Percentiles rank a stretch among this genome's conserved stretches.
Evolutionary conservation across 2,329 filamentous ascomycete species (phyloP).

Genomic region (Drechslerella coelobrocha): DNA sequence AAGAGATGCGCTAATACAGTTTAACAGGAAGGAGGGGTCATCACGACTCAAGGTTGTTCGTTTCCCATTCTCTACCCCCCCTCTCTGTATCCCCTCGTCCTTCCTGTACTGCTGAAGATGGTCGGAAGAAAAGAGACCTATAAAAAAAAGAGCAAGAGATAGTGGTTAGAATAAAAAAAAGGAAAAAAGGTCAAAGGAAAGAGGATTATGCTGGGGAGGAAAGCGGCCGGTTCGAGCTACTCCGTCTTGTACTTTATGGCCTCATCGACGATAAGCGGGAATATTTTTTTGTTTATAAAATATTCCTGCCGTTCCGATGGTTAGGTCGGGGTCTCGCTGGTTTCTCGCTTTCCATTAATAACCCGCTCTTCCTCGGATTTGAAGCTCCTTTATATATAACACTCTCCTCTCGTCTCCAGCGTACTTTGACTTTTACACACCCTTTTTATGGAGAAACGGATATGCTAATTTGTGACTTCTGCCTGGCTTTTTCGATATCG

Average conservation of each 20-base stretch:
- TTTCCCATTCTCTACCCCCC: conserved; percentile 69
- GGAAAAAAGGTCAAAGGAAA: conserved; percentile 23
- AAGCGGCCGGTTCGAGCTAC: conserved; percentile 5
- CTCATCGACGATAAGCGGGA: conserved; percentile 39
- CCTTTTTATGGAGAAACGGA: not conserved
- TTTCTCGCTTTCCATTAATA: conserved; percentile 3
- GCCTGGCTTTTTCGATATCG: conserved; percentile 8
- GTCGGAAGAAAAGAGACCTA: conserved; percentile 33
- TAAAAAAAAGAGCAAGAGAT: conserved; percentile 34
- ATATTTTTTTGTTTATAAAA: conserved; percentile 4
- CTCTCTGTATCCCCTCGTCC: conserved; percentile 56
- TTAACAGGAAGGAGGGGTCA: conserved; percentile 86
- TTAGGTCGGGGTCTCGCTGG: conserved; percentile 23
- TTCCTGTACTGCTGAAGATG: conserved; percentile 50
- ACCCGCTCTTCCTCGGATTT: conserved; percentile 43
- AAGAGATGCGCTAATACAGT: conserved; percentile 12
- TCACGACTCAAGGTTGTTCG: conserved; percentile 99
- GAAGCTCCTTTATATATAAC: conserved; percentile 52
- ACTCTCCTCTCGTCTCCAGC: conserved; percentile 49
- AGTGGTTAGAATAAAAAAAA: conserved; percentile 24
- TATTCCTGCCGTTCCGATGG: conserved; percentile 31
- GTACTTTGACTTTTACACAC: conserved; percentile 12
- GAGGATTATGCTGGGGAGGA: conserved; percentile 31
- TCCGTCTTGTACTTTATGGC: conserved; percentile 49
- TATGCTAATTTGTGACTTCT: conserved; percentile 10